Conservation (phyloP, 257 asterid genomes). For the Forsythia viridissima region DNA sequence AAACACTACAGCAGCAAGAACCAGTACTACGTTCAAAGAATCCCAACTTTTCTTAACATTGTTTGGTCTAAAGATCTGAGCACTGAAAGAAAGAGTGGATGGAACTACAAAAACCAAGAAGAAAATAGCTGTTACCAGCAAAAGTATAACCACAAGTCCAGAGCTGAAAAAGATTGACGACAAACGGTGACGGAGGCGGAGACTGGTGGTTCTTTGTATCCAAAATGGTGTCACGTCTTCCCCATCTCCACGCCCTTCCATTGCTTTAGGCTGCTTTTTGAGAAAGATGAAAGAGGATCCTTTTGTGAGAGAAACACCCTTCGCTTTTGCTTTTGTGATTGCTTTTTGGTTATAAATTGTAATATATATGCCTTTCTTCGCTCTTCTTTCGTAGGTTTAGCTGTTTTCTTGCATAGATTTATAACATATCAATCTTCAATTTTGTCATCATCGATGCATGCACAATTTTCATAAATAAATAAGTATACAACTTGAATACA, state of each 20-base stretch:
- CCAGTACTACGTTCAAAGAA: conserved; percentile 66
- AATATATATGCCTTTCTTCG: conserved; percentile 2
- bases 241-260: conserved; percentile 64
- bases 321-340: conserved; percentile 18
- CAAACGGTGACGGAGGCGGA: conserved; percentile 52
- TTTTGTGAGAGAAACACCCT: conserved; percentile 3
- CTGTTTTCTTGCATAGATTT: conserved; percentile 30
- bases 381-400: conserved; percentile 19
- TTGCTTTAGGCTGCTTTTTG: conserved; percentile 28
- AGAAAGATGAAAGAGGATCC: conserved; percentile 16
- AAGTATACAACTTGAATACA: too few species aligned
- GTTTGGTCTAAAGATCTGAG: conserved; percentile 64
- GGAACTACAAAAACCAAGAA: conserved; percentile 67
- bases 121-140: conserved; percentile 55
- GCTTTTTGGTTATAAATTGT: conserved; percentile 16
- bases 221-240: conserved; percentile 72
- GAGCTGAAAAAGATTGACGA: conserved; percentile 66
- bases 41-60: conserved; percentile 86
- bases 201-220: conserved; percentile 55
- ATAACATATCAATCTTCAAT: neutral
- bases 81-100: conserved; percentile 45
- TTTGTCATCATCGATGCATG: too few species aligned
- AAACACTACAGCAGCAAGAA: conserved; percentile 70
- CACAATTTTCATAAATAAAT: too few species aligned
- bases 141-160: conserved; percentile 52